Evolutionary conservation across 371 early-diverging fungal species (phyloP), one percentile per base, ranked within the genome.

Genomic region (Actinomucor elegans): DNA sequence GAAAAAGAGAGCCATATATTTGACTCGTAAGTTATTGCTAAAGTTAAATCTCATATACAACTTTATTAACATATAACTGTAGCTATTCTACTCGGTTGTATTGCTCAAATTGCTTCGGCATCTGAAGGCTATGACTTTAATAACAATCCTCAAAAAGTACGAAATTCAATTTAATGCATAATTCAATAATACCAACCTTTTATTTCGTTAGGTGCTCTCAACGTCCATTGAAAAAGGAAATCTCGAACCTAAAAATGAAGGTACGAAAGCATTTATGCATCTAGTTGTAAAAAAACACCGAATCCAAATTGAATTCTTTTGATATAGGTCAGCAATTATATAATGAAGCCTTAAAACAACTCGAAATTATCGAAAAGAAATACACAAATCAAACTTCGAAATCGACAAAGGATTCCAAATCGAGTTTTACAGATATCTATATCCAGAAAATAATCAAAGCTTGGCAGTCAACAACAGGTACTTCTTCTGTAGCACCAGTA

Each of bases 311-410:
- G 5, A 8, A 36, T n/a, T n/a, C n/a, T 10, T 10, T 21, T 24
- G 24, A 23, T 21, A 7, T 29, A 63, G 74, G 74, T n/a, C 61
- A 67, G 42, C 48, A 48, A 20, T 34, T 73, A 15, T 73, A 70
- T 34, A 47, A 61, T 24, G 43, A 51, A 40, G 74, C 74, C 5
- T 26, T 65, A 21, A 59, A 66, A 23, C 60, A 70, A 20, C 37
- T 73, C 4, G 49, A 65, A 20, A 34, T 36, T 0, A 59, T 70
- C 4, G 55, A 60, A 21, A 43, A 60, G 15, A 53, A 45, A 17
- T 44, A 54, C 17, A 29, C 11, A 23, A 35, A 29, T 15, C 15
- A 41, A 27, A 41, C 42, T 4, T 20, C 57, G 42, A 18, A 37
- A 11, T 12, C 36, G 17, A 12, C 26, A n/a, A 32, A 40, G 11